Percentiles rank a stretch among this genome's conserved stretches.
phyloP scores from a whole-genome alignment of 2,329 filamentous ascomycete species.

The Endocalyx cinctus region DNA sequence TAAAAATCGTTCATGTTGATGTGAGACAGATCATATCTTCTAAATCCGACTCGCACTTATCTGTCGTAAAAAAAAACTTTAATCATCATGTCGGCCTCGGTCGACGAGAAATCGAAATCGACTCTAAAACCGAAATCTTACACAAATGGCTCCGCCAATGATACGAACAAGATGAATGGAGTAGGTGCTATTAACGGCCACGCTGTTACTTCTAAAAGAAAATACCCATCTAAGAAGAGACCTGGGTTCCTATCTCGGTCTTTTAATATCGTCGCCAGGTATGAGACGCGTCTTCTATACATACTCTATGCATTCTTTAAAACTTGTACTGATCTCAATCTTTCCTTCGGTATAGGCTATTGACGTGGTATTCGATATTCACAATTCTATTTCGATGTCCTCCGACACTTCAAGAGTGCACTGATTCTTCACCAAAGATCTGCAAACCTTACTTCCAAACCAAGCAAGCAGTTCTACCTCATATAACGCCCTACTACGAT shows the following conservation, averaged over 20 bases:
- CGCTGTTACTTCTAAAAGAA: conserved; percentile 25
- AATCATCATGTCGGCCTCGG: conserved; percentile 16
- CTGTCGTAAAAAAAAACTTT: too few species aligned
- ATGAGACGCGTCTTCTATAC: not conserved
- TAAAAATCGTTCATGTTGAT: too few species aligned
- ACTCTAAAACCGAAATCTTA: conserved; percentile 11
- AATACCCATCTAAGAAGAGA: conserved; percentile 12
- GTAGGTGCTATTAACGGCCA: conserved; percentile 34
- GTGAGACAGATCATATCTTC: too few species aligned
- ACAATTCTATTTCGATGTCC: conserved; percentile 83
- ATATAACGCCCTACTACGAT: conserved; percentile 81
- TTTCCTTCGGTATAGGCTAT: conserved; percentile 53
- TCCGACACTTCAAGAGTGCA: conserved; percentile 60
- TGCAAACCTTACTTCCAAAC: conserved; percentile 78
- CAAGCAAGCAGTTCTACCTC: conserved; percentile 61
- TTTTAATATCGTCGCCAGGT: conserved; percentile 51
- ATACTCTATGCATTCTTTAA: too few species aligned
- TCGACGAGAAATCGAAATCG: conserved; percentile 15
- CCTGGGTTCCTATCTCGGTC: conserved; percentile 33
- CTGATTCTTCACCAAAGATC: conserved; percentile 66
- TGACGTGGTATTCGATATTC: conserved; percentile 81
- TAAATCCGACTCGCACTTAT: too few species aligned
- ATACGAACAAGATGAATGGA: conserved; percentile 22
- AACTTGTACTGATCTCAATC: too few species aligned
- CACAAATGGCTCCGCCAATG: conserved; percentile 9